Conservation (phyloP, 2,329 filamentous ascomycete genomes). For the Calycina herbarum region DNA sequence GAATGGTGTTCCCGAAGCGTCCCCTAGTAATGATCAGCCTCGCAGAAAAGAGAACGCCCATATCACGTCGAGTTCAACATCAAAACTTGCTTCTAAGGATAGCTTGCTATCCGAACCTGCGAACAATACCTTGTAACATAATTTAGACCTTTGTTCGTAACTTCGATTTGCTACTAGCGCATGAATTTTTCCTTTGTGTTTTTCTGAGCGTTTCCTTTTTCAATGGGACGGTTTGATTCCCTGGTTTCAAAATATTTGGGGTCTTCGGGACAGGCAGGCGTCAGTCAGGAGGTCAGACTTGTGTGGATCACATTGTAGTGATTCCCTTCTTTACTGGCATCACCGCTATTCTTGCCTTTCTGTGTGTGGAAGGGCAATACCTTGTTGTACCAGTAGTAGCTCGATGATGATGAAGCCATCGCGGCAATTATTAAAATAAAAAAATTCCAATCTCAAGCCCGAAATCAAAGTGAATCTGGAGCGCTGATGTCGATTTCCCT, state of each 20-base stretch:
- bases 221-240: not conserved
- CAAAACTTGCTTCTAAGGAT: slow-evolving; percentile 20
- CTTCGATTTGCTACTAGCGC: slow-evolving; percentile 22
- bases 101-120: slow-evolving; percentile 24
- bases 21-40: slow-evolving; percentile 39
- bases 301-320: not conserved
- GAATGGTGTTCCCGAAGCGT: slow-evolving; percentile 37
- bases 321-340: no score
- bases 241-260: slow-evolving; percentile 1
- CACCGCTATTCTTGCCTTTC: not conserved
- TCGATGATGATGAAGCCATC: slow-evolving; percentile 20
- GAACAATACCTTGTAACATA: slow-evolving; percentile 42
- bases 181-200: slow-evolving; percentile 22
- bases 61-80: not conserved
- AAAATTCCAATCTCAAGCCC: not conserved
- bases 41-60: not conserved
- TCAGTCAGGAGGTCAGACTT: not conserved
- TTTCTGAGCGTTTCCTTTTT: slow-evolving; percentile 25
- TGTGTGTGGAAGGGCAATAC: slow-evolving; percentile 8
- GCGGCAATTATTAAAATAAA: slow-evolving; percentile 20
- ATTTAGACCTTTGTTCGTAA: slow-evolving; percentile 31
- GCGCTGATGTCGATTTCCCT: no score
- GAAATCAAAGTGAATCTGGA: no score
- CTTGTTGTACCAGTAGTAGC: slow-evolving; percentile 26
- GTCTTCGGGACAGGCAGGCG: not conserved